phyloP scores from a whole-genome alignment of 441 rosid genomes.

The Dalechampia spathulata region DNA sequence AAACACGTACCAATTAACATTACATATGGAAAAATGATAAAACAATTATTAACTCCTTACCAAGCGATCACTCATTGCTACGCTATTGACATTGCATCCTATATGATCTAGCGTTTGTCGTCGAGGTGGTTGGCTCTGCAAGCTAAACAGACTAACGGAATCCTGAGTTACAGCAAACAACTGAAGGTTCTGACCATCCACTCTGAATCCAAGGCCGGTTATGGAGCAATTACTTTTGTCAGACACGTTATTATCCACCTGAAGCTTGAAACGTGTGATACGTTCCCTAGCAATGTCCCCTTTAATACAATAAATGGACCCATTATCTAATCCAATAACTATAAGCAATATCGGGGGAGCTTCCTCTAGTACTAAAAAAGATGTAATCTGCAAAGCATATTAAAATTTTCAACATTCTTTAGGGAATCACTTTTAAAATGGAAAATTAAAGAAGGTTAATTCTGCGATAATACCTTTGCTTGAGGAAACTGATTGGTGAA shows the following conservation, averaged over 20 bases:
- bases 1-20: background rate
- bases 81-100: conserved; percentile 60
- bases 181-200: conserved; percentile 85
- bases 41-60: conserved; percentile 32
- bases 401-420: too few species aligned
- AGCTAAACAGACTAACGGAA: conserved; percentile 65
- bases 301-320: conserved; percentile 82
- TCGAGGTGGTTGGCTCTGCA: conserved; percentile 73
- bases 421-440: background rate
- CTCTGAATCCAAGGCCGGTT: conserved; percentile 78
- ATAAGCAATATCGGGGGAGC: conserved; percentile 88
- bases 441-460: background rate
- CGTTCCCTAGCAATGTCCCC: conserved; percentile 97
- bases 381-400: conserved; percentile 59
- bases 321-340: conserved; percentile 84
- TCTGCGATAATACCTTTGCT: conserved; percentile 51
- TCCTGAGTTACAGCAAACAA: conserved; percentile 74
- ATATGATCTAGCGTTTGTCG: conserved; percentile 80
- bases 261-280: conserved; percentile 79
- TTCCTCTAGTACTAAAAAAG: conserved; percentile 92
- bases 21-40: background rate
- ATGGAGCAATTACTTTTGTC: conserved; percentile 38
- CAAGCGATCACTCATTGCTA: conserved; percentile 87
- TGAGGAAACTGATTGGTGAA: conserved; percentile 92
- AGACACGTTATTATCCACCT: conserved; percentile 36